Evolutionary conservation across 805 yeast genomes (phyloP).

Genomic region (Jamesozyma gamospora): DNA sequence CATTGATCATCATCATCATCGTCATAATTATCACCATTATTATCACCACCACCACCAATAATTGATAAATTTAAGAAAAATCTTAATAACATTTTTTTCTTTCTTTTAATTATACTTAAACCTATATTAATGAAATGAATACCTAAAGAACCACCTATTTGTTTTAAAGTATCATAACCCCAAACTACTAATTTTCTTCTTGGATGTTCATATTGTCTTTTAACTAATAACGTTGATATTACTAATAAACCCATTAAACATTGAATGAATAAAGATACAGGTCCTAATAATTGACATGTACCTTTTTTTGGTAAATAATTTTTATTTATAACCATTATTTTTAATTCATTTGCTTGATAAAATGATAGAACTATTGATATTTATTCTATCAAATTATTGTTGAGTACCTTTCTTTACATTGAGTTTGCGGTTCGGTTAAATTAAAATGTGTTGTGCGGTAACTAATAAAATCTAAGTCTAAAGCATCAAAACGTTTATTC

Average conservation of each 20-base stretch:
- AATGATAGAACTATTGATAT: no score
- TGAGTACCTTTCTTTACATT: no score
- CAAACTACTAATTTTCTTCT: conserved; percentile 83
- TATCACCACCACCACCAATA: not conserved
- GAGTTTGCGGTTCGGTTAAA: no score
- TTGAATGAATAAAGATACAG: conserved; percentile 76
- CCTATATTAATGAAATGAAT: conserved; percentile 71
- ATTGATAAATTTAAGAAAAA: not conserved
- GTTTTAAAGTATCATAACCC: conserved; percentile 85
- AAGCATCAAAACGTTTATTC: no score
- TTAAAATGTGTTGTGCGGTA: no score
- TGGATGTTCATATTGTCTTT: conserved; percentile 73
- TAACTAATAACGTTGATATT: conserved; percentile 58
- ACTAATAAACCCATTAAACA: conserved; percentile 67
- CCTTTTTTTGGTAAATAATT: conserved; percentile 5
- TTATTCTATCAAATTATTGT: no score
- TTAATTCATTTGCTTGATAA: no score
- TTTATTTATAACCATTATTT: not conserved
- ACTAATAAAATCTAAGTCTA: no score
- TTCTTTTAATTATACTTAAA: conserved; percentile 49
- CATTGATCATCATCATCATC: conserved; percentile 61
- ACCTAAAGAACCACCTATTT: conserved; percentile 76
- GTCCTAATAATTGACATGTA: conserved; percentile 64
- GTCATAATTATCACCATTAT: conserved; percentile 6
- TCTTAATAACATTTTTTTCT: conserved; percentile 20